Percentiles rank a stretch among this genome's conserved stretches.
phyloP scores from a whole-genome alignment of 2,329 filamentous ascomycete species.

The Colletotrichum spinosum region DNA sequence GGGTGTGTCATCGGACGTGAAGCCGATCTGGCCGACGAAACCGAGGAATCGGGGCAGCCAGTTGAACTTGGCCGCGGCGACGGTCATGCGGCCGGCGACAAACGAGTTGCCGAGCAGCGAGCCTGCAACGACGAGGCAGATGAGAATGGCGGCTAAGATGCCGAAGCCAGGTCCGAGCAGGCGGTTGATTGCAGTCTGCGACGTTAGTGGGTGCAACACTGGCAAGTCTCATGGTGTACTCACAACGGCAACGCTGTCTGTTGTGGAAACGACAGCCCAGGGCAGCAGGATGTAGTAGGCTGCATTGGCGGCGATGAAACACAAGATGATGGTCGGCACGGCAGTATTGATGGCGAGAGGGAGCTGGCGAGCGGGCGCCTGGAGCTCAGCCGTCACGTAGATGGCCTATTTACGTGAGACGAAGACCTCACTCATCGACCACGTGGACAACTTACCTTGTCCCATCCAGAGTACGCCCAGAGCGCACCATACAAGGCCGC shows the following conservation, averaged over 20 bases:
- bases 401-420: conserved; percentile 55
- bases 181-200: conserved; percentile 64
- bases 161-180: conserved; percentile 66
- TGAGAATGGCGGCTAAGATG: conserved; percentile 64
- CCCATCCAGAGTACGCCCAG: conserved; percentile 76
- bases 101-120: conserved; percentile 73
- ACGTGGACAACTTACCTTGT: conserved; percentile 60
- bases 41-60: conserved; percentile 63
- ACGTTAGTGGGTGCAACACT: not conserved
- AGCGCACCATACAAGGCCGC: conserved; percentile 71
- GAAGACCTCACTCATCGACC: not conserved
- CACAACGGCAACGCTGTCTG: conserved; percentile 73
- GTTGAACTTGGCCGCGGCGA: conserved; percentile 65
- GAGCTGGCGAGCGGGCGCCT: conserved; percentile 62
- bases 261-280: conserved; percentile 67
- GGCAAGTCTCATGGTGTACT: conserved; percentile 40
- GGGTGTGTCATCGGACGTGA: conserved; percentile 32
- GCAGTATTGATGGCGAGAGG: conserved; percentile 72
- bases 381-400: conserved; percentile 66
- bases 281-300: conserved; percentile 73
- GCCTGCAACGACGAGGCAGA: conserved; percentile 71
- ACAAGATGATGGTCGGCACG: conserved; percentile 68
- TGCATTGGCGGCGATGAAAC: conserved; percentile 70
- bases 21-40: conserved; percentile 57
- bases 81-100: conserved; percentile 69